Evolutionary conservation across 2,329 filamentous ascomycete genomes (phyloP).

Genomic region (Nothopassalora personata): DNA sequence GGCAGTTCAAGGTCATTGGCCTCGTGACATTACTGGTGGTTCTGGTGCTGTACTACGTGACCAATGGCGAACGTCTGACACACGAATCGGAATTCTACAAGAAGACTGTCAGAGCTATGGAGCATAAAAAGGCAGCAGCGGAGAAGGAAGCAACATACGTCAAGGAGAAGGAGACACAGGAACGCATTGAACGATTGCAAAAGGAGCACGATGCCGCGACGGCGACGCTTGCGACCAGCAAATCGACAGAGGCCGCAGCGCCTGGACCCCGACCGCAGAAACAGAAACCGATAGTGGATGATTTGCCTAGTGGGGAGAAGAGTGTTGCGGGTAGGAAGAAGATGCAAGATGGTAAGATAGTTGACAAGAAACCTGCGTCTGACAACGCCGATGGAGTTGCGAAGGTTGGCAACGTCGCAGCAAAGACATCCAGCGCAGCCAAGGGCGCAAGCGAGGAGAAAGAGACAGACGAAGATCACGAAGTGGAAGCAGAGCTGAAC

Average conservation of each 20-base stretch:
- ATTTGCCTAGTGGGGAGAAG: slow-evolving; percentile 24
- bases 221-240: slow-evolving; percentile 12
- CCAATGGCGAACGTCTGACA: slow-evolving; percentile 53
- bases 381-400: slow-evolving; percentile 41
- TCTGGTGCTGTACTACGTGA: slow-evolving; percentile 68
- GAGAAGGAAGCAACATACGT: slow-evolving; percentile 28
- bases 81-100: slow-evolving; percentile 53
- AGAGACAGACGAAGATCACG: slow-evolving; percentile 55
- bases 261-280: slow-evolving; percentile 47
- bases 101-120: slow-evolving; percentile 50
- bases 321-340: slow-evolving; percentile 52
- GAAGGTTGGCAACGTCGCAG: slow-evolving; percentile 40
- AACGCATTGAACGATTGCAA: slow-evolving; percentile 27
- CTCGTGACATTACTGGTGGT: slow-evolving; percentile 61
- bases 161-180: slow-evolving; percentile 25
- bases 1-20: slow-evolving; percentile 63
- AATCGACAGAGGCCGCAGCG: slow-evolving; percentile 10
- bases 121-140: slow-evolving; percentile 39
- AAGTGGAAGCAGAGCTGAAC: slow-evolving; percentile 57
- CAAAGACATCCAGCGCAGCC: slow-evolving; percentile 32
- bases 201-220: slow-evolving; percentile 30
- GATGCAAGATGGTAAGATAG: slow-evolving; percentile 39
- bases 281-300: slow-evolving; percentile 59
- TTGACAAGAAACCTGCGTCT: slow-evolving; percentile 28
- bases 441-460: slow-evolving; percentile 33